These are phyloP conservation scores for Monilinia fructicola DNA, from an alignment of 2,329 filamentous ascomycete genomes.

Conservation along the genomic window DNA sequence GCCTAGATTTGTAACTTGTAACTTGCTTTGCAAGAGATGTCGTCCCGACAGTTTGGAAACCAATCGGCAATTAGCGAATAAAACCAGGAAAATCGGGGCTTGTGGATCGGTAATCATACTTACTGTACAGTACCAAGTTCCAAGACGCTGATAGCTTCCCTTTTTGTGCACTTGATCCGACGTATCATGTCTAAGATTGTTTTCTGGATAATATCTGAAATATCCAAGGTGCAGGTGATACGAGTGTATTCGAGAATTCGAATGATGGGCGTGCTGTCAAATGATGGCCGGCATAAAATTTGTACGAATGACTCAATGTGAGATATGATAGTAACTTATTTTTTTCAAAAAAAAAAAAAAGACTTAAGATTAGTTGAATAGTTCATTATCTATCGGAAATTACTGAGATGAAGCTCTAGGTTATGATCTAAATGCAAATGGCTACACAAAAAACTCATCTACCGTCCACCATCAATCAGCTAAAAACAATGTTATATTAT, in stretches of 20 bases:
- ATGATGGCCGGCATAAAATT: not conserved
- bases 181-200: not conserved
- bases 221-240: too few species aligned
- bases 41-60: conserved; percentile 17
- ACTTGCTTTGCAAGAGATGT: not conserved
- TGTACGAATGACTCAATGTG: not conserved
- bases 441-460: not conserved
- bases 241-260: not conserved
- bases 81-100: not conserved
- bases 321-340: not conserved
- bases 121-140: too few species aligned
- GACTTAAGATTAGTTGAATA: too few species aligned
- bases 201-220: not conserved
- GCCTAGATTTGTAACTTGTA: not conserved
- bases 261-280: not conserved
- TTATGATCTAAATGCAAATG: not conserved
- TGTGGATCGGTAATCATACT: not conserved
- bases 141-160: not conserved
- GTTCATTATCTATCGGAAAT: not conserved
- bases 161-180: not conserved
- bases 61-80: conserved; percentile 3
- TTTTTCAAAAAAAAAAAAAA: too few species aligned
- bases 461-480: not conserved
- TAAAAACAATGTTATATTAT: conserved; percentile 16
- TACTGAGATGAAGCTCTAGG: not conserved